Base-by-base conservation (phyloP, 169 alveolate species). In the Cryptosporidium sp. region DNA sequence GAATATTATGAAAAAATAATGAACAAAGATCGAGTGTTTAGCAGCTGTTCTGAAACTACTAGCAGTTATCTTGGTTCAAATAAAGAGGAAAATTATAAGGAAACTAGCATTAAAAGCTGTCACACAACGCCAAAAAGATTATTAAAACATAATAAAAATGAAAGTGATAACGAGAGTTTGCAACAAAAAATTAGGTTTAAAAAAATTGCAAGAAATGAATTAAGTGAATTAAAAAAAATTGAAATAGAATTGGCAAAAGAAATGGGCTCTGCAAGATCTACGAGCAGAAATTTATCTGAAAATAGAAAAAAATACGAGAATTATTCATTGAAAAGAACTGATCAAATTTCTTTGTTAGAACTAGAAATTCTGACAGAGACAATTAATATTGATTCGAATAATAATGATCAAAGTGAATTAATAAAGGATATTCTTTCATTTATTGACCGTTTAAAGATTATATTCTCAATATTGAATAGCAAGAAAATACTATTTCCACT, bases 241-340 rank as follows among this genome's bases (percentile, higher is more conserved):
- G 89, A 80, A 48, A 41, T 80, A 3, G 75, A 62, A 62, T 80
- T 80, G 18, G 89, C 39, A 16, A 80, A 65, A 50, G 89, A 80
- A 65, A 80, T 80, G 75, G 89, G 39, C 33, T 65, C 45, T 21
- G 75, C 89, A 62, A 80, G 51, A 62, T 45, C 48, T 16, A 39
- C 84, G n/a, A 65, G 71, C 10, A 55, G 35, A 80, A 61, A 41
- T 43, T 73, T 59, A 14, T 58, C 86, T 5, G 86, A 55, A 51
- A 14, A 58, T 52, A 73, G 86, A 55, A 59, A 41, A n/a, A 71
- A 71, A 35, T 16, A 33, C 7, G 85, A 50, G 51, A 14, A 33
- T 6, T 29, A 0, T 35, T n/a, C 1, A 18, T 18, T 59, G 48
- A 59, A 51, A 14, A 35, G n/a, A 33, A 55, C 21, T 14, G 68